Percentiles rank a stretch among this genome's conserved stretches.
Evolutionary conservation across 1,284 basidiomycete species (phyloP).

Genomic region (Melanopsichium pennsylvanicum): DNA sequence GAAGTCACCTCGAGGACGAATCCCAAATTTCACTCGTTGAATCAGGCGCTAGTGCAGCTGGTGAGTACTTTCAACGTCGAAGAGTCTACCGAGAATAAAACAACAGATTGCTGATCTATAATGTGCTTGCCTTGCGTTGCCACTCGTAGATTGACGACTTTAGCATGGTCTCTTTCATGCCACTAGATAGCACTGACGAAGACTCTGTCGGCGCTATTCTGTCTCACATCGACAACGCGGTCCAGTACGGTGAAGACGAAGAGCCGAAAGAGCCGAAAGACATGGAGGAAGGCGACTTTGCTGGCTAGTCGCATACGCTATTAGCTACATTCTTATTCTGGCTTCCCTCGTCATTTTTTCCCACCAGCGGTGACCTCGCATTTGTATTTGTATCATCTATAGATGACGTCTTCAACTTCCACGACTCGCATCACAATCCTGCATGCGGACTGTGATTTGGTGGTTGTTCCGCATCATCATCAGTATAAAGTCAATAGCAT

Average conservation of each 20-base stretch:
- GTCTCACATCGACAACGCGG: slow-evolving; percentile 94
- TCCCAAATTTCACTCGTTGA: slow-evolving; percentile 89
- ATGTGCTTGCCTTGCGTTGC: background rate
- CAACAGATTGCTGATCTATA: background rate
- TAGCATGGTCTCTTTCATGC: slow-evolving; percentile 94
- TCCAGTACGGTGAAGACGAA: slow-evolving; percentile 74
- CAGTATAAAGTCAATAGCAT: no score
- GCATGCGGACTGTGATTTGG: no score
- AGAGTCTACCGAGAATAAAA: no score
- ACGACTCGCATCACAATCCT: no score
- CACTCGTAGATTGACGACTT: slow-evolving; percentile 89
- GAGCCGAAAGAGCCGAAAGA: slow-evolving; percentile 65
- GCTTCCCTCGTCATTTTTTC: no score
- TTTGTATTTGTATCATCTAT: slow-evolving; percentile 19
- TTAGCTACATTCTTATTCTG: background rate
- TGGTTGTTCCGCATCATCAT: no score
- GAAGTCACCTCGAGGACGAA: slow-evolving; percentile 75
- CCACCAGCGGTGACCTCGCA: no score
- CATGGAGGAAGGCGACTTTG: slow-evolving; percentile 60
- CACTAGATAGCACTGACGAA: slow-evolving; percentile 87
- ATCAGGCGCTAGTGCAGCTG: slow-evolving; percentile 91
- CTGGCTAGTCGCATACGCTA: background rate
- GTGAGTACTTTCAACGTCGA: slow-evolving; percentile 71
- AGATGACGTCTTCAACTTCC: no score
- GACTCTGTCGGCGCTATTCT: slow-evolving; percentile 89